Evolutionary conservation across 768 basidiomycete species (phyloP), one percentile per base, ranked within the genome.

Genomic region (Auriculariales sp.): DNA sequence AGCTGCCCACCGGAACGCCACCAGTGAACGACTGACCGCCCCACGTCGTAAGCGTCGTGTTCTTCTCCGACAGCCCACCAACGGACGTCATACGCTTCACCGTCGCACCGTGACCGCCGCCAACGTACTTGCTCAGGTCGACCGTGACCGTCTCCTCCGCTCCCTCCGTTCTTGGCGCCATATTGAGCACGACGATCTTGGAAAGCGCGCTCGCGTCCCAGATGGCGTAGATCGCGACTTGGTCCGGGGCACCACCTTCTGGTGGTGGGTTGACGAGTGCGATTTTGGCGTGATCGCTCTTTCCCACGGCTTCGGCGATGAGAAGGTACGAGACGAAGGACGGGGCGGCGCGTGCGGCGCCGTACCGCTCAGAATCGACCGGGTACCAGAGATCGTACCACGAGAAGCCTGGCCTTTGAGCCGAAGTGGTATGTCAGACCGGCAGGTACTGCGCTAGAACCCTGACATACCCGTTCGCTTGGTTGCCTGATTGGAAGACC

Each of bases 321-420:
- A 66, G 57, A 9, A 66, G 62, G 45, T 62, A 61, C 3, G 63
- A 61, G 27, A 64, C 62, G 53, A 58, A 64, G 3, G 61, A 62
- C 0, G 62, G 62, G 15, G 59, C 56, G 0, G 63, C 59, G 28
- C 56, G 53, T 1, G 62, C 57, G 14, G 56, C 34, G 31, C 61
- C 61, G 46, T 57, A 62, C 15, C 60, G 58, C 10, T 55, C 57
- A 0, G 59, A 52, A 2, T 56, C 53, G 28, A 54, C 47, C 2
- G 64, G 62, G 55, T 62, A 64, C 59, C 63, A 64, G 15, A 62
- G 56, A 48, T 65, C 62, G 50, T 63, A 65, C 62, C 63, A 54
- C 46, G 44, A 55, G 35, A 46, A 44, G 14, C 39, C 39, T 32
- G 29, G 27, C 6, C 25, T 48, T 35, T 9, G 31, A 46, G 6